Evolutionary conservation across 1,139 yeast species (phyloP).

Genomic region (Taphrina populina): DNA sequence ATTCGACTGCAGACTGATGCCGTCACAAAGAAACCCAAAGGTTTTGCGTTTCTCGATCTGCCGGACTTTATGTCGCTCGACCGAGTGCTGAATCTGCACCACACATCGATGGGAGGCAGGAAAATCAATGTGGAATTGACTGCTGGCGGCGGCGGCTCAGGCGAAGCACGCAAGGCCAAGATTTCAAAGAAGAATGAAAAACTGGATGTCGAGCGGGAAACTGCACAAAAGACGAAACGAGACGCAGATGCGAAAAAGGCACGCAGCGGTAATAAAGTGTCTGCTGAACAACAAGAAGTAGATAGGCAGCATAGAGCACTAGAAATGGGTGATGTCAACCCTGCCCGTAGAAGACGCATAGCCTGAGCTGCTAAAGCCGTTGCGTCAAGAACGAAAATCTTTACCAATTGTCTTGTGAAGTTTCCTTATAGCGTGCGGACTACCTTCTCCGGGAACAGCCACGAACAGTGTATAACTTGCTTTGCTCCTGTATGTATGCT

Average conservation of each 20-base stretch:
- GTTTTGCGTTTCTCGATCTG: constrained; percentile 91
- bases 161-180: constrained; percentile 65
- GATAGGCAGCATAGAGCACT: constrained; percentile 35
- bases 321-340: constrained; percentile 18
- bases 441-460: too few species aligned
- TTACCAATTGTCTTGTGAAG: too few species aligned
- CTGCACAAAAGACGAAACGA: constrained; percentile 26
- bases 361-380: too few species aligned
- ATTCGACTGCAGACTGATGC: constrained; percentile 68
- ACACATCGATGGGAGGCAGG: constrained; percentile 62
- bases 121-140: constrained; percentile 92
- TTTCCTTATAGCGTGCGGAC: too few species aligned
- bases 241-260: constrained; percentile 26
- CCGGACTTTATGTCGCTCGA: constrained; percentile 66
- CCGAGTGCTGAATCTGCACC: constrained; percentile 78
- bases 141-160: constrained; percentile 97
- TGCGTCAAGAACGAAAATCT: too few species aligned
- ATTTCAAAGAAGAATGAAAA: constrained; percentile 76
- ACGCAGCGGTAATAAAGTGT: neutral
- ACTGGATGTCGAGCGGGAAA: constrained; percentile 45
- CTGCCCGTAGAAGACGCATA: constrained; percentile 12
- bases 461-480: too few species aligned
- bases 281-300: constrained; percentile 12
- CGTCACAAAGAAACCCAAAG: constrained; percentile 44
- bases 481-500: too few species aligned